Conservation (phyloP, 2,329 filamentous ascomycete genomes). For the Microdochium trichocladiopsis region DNA sequence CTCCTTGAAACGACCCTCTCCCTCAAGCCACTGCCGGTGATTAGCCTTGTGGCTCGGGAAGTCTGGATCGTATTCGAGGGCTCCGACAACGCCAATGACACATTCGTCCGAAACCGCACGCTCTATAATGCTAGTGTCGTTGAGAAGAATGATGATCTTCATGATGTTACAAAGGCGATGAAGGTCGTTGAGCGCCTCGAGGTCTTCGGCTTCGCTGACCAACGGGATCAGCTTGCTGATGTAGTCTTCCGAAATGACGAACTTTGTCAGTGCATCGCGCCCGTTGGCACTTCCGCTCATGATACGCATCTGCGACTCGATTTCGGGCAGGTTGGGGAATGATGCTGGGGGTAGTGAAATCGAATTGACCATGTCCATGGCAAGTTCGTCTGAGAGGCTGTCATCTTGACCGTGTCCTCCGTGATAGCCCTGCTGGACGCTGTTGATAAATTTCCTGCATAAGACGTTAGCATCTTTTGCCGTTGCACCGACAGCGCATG, state of each 20-base stretch:
- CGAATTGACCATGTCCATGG: constrained; percentile 64
- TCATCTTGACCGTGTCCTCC: constrained; percentile 64
- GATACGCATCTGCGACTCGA: constrained; percentile 76
- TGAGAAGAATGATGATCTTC: constrained; percentile 91
- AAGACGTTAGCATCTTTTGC: too few relatives aligned
- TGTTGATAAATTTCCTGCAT: constrained; percentile 83
- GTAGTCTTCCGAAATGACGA: constrained; percentile 79
- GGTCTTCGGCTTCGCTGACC: constrained; percentile 82
- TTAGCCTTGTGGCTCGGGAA: constrained; percentile 97
- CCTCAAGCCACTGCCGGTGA: constrained; percentile 85
- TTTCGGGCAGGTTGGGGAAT: constrained; percentile 74
- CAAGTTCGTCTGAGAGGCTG: constrained; percentile 75
- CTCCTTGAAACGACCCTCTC: constrained; percentile 88
- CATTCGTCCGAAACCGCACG: constrained; percentile 85
- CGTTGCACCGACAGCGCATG: too few relatives aligned
- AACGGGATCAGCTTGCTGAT: constrained; percentile 80
- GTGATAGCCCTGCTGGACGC: constrained; percentile 69
- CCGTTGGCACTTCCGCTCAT: constrained; percentile 69
- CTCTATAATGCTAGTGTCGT: constrained; percentile 93
- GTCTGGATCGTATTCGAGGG: constrained; percentile 95
- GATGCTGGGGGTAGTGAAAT: constrained; percentile 73
- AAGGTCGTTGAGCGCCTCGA: constrained; percentile 79
- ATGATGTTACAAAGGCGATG: constrained; percentile 95
- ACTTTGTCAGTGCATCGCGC: constrained; percentile 81
- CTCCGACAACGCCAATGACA: constrained; percentile 87